Evolutionary conservation across 805 yeast genomes (phyloP), one percentile per base, ranked within the genome.

Genomic region (Starmerella geochares): DNA sequence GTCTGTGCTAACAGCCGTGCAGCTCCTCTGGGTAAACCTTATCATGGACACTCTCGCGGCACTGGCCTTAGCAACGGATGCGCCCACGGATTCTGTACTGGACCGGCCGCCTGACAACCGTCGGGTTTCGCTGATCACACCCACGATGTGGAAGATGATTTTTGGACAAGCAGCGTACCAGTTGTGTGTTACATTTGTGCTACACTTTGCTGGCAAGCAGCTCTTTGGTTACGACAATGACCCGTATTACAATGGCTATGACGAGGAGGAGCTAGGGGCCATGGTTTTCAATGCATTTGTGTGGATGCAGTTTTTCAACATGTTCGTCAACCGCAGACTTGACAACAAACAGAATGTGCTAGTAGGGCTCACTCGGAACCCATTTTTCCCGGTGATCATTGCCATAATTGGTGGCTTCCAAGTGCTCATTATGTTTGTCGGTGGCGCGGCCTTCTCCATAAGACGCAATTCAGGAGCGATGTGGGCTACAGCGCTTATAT

Each of bases 41-140:
- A 92, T 92, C 60, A 92, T 92, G 98, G 98, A 92, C 66, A 92
- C 98, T 0, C 75, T 92, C 55, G 98, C 98, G 3, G 98, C 98
- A 3, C 73, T 92, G 59, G 98, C 98, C 0, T 74, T 92, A 60
- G 98, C 98, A 6, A 92, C 98, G 3, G 98, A 92, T 65, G 88
- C 90, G 59, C 98, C 98, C 0, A 88, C 86, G 59, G 84, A 81
- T 43, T 76, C 81, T 36, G 80, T 86, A 38, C 71, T 92, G 62
- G 78, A 83, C 54, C 74, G 86, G 48, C 80, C 77, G 62, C 99
- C 98, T 1, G 86, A 81, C 37, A 92, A 94, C 29, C 77, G 96
- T 61, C 69, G 71, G 20, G 75, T 78, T 14, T 84, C 94, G 1
- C 73, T 92, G 67, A 90, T 92, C 57, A 74, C 94, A 4, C 80